A percentile compares a stretch with the other conserved stretches of the same genome.
These are phyloP conservation scores for Exophiala oligosperma DNA, from an alignment of 2,329 filamentous ascomycete species.

Conservation along the genomic window DNA sequence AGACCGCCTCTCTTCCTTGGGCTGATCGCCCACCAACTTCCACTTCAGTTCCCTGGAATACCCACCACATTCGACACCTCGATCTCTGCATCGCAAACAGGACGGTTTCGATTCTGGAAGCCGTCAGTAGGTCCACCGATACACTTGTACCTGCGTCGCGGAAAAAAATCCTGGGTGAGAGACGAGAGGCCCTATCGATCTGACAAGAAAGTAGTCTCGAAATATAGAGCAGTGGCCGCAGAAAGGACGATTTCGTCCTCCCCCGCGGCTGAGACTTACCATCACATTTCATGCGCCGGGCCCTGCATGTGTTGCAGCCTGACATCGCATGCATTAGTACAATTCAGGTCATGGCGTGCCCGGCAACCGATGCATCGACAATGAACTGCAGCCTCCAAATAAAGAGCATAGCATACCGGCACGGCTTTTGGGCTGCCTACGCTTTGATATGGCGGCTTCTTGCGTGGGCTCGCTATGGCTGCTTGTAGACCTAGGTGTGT, in stretches of 20 bases:
- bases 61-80: constrained; percentile 2
- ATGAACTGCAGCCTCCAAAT: neutral
- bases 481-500: neutral
- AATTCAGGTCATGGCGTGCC: neutral
- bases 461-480: neutral
- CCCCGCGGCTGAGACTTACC: neutral
- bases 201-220: too few relatives aligned
- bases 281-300: constrained; percentile 7
- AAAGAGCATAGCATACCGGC: neutral
- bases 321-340: neutral
- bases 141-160: neutral
- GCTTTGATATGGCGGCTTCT: neutral
- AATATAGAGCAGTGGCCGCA: too few relatives aligned
- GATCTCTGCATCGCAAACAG: neutral
- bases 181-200: neutral
- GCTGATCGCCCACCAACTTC: constrained; percentile 1
- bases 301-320: constrained; percentile 6
- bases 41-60: constrained; percentile 3
- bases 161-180: neutral
- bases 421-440: constrained; percentile 4
- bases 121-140: neutral
- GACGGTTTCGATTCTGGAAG: constrained; percentile 2
- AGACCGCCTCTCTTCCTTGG: neutral
- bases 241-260: too few relatives aligned
- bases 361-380: neutral